phyloP scores from a whole-genome alignment of 2,329 filamentous ascomycete genomes.

The Claviceps spartinae region DNA sequence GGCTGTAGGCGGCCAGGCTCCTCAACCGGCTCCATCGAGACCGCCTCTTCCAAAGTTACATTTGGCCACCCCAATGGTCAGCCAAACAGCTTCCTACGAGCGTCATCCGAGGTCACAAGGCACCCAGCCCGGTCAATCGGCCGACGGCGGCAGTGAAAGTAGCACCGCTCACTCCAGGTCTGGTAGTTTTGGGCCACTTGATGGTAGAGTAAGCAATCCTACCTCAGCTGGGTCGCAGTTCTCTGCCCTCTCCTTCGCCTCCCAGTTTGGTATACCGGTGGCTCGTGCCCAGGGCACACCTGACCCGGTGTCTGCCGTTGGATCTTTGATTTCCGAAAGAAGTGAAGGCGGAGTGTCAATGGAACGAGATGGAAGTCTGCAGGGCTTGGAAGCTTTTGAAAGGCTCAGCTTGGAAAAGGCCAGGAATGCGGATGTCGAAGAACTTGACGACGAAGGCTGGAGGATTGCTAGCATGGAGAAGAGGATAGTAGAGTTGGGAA shows the following conservation, averaged over 20 bases:
- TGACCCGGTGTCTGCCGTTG: conserved; percentile 80
- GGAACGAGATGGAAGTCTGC: conserved; percentile 72
- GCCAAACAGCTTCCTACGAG: conserved; percentile 57
- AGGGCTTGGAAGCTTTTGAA: conserved; percentile 64
- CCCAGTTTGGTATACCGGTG: conserved; percentile 54
- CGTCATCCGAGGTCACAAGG: conserved; percentile 38
- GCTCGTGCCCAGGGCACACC: conserved; percentile 54
- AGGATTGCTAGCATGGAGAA: conserved; percentile 81
- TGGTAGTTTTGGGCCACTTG: conserved; percentile 67
- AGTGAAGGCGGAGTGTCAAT: conserved; percentile 63
- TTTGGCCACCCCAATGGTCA: conserved; percentile 80
- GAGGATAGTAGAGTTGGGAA: conserved; percentile 76
- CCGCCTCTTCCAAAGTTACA: conserved; percentile 65
- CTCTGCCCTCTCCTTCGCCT: conserved; percentile 69
- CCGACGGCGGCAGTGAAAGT: conserved; percentile 65
- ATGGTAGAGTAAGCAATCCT: conserved; percentile 66
- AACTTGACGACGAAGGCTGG: conserved; percentile 92
- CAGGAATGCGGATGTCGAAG: conserved; percentile 76
- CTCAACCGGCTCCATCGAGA: conserved; percentile 20
- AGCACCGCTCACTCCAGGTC: conserved; percentile 69
- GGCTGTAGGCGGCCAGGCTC: conserved; percentile 45
- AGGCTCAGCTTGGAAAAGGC: conserved; percentile 72
- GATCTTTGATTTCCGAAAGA: conserved; percentile 69
- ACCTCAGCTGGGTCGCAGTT: conserved; percentile 81
- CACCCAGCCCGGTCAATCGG: conserved; percentile 48